phyloP scores from a whole-genome alignment of 1,139 yeast genomes.

The Lodderomyces orthopsilosis region DNA sequence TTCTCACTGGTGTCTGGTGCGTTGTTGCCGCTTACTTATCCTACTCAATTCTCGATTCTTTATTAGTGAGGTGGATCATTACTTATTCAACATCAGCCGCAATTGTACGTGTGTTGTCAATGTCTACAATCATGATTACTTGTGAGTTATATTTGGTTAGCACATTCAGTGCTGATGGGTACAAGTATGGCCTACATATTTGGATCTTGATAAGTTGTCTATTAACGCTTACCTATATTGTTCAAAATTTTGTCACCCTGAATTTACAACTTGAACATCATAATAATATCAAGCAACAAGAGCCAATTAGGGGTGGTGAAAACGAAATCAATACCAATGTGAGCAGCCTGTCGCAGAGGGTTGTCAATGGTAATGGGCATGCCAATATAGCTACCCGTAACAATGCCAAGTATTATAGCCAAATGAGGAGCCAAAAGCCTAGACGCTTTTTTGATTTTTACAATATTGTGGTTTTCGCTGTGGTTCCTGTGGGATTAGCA shows the following conservation, averaged over 20 bases:
- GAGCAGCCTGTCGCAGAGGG: background rate
- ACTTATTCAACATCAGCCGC: slow-evolving; percentile 88
- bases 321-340: background rate
- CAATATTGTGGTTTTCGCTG: slow-evolving; percentile 91
- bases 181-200: slow-evolving; percentile 70
- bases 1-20: slow-evolving; percentile 77
- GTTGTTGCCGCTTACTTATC: slow-evolving; percentile 82
- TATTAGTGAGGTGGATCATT: slow-evolving; percentile 92
- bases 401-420: background rate
- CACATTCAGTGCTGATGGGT: slow-evolving; percentile 51
- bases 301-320: background rate
- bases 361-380: background rate
- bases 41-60: slow-evolving; percentile 80
- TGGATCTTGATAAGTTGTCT: slow-evolving; percentile 90
- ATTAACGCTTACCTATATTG: slow-evolving; percentile 76
- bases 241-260: slow-evolving; percentile 87
- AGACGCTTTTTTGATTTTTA: slow-evolving; percentile 73
- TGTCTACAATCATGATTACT: slow-evolving; percentile 71
- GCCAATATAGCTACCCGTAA: background rate
- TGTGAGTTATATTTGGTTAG: slow-evolving; percentile 66
- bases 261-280: slow-evolving; percentile 55
- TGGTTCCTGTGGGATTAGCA: slow-evolving; percentile 94
- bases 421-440: slow-evolving; percentile 19
- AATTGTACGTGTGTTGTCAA: slow-evolving; percentile 76
- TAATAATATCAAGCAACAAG: background rate